Base-by-base conservation (phyloP, 345 rosid species). In the Trapa incisa region DNA sequence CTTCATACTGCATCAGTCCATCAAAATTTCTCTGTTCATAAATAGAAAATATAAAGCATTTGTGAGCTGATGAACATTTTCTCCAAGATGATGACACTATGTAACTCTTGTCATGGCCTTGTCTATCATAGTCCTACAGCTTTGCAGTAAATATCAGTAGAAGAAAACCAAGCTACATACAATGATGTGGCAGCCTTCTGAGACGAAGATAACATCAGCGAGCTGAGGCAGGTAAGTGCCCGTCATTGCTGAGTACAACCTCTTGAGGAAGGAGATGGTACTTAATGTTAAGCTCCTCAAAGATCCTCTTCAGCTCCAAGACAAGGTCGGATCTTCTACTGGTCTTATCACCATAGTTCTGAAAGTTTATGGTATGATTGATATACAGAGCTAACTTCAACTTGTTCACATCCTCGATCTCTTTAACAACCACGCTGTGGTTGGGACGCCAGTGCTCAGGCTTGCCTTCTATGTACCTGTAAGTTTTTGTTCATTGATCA, bases 381-480 rank as follows among this genome's bases (percentile, higher is more conserved):
- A 76, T 68, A 58, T 74, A 86, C 6, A 87, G 76, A 64, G 73
- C 89, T 81, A 89, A 80, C 78, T 83, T 84, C 76, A 89, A 79
- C 80, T 82, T 89, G 79, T 89, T 81, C 80, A 89, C 82, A 71
- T 86, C 53, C 80, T 84, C 89, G 16, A 89, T 84, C 76, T 86
- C 88, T 73, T 80, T 81, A 69, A 87, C 80, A 67, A 83, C 74
- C 66, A 86, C 78, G 15, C 77, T 78, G 72, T 84, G 84, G 22
- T 39, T 65, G 0, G 88, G 74, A 65, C 79, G 80, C 89, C 93
- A 87, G 64, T 85, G 86, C 39, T 83, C 82, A 1, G 86, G 79
- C 67, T 83, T 86, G 80, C 85, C 77, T 77, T 87, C 94, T 74
- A 87, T 72, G 78, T 85, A 82, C 72, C 96, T 87, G 86, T 52